These are phyloP conservation scores for Raphanus raphanistrum DNA, from an alignment of 345 rosid genomes.

Conservation along the genomic window DNA sequence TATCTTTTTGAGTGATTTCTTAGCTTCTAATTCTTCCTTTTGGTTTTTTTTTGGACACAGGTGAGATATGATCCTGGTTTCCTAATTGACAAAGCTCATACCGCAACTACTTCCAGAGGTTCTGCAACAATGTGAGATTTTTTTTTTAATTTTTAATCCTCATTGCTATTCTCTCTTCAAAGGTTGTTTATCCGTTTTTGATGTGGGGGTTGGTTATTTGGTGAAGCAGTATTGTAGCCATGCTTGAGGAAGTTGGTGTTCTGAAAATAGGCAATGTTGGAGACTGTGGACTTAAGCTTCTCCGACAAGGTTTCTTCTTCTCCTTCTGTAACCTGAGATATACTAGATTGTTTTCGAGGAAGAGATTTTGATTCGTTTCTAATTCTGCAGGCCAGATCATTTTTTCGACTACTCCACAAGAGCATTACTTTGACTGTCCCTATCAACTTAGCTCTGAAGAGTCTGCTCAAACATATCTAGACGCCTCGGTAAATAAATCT, in stretches of 20 bases:
- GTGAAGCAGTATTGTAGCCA: neutral
- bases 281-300: neutral
- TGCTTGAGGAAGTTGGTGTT: constrained; percentile 1
- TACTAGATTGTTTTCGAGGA: neutral
- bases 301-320: neutral
- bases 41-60: constrained; percentile 40
- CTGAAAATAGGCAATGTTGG: neutral
- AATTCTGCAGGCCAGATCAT: constrained; percentile 55
- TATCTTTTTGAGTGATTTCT: too few relatives aligned
- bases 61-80: constrained; percentile 72
- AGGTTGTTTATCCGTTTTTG: neutral
- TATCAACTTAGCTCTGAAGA: constrained; percentile 83
- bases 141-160: neutral
- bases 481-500: constrained; percentile 63
- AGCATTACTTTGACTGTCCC: constrained; percentile 89
- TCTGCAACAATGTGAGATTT: neutral
- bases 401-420: constrained; percentile 77
- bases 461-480: constrained; percentile 75
- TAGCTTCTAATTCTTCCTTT: neutral
- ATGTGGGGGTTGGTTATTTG: neutral
- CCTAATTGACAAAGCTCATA: constrained; percentile 80
- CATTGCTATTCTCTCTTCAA: neutral
- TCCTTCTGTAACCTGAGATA: neutral
- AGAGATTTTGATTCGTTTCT: neutral
- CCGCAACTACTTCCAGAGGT: constrained; percentile 44